Conservation (phyloP, 2,329 filamentous ascomycete genomes). For the Trichoderma breve region DNA sequence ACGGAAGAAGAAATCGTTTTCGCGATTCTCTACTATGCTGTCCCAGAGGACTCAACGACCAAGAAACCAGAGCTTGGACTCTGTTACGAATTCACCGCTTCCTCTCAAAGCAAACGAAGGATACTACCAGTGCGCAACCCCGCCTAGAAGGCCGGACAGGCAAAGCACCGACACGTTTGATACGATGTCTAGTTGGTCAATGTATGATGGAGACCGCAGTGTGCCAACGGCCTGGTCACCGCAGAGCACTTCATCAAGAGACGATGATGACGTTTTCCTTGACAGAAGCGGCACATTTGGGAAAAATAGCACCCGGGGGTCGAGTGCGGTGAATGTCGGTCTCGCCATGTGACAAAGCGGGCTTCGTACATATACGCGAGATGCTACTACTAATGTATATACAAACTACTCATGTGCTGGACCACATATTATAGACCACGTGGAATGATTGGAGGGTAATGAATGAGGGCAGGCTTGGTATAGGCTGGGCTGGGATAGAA, state of each 20-base stretch:
- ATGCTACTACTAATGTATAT: constrained; percentile 21
- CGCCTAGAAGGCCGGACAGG: constrained; percentile 31
- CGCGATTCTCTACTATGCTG: constrained; percentile 59
- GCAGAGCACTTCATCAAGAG: constrained; percentile 42
- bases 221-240: constrained; percentile 51
- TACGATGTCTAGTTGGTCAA: constrained; percentile 52
- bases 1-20: constrained; percentile 66
- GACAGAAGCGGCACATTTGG: constrained; percentile 37
- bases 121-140: constrained; percentile 57
- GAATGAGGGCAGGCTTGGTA: constrained; percentile 11
- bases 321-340: constrained; percentile 28
- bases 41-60: constrained; percentile 44
- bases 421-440: constrained; percentile 18
- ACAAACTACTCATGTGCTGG: constrained; percentile 17
- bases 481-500: constrained; percentile 5
- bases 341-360: constrained; percentile 30
- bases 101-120: constrained; percentile 52
- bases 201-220: constrained; percentile 44
- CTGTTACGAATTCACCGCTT: constrained; percentile 54
- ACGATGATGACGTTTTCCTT: constrained; percentile 42
- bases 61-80: constrained; percentile 45
- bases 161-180: constrained; percentile 47
- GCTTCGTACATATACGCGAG: constrained; percentile 10
- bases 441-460: constrained; percentile 7
- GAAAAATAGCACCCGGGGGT: constrained; percentile 24